Evolutionary conservation across 108 stramenopile species (phyloP), one percentile per base, ranked within the genome.

Genomic region (Cyclotella sp.): DNA sequence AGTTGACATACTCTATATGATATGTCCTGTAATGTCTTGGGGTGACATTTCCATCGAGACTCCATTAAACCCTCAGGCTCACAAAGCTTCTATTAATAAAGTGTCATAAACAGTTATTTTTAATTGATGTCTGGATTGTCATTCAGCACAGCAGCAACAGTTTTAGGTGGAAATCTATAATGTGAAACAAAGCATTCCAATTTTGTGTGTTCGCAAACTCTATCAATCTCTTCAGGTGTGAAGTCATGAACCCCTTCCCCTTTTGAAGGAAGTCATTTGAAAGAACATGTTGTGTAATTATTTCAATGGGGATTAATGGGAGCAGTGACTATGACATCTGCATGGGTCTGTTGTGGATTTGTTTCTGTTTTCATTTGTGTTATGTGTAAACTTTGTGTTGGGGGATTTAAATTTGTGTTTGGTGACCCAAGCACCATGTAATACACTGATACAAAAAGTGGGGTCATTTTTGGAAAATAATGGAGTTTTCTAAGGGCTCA

Each of bases 41-140:
- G 60, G 28, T 61, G 60, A 22, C 60, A 61, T 28, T 61, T 61
- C 60, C 60, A 61, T 29, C 60, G 30, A 29, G 60, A 61, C 60
- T 61, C 60, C 60, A 61, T 61, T 26, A 12, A 7, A 8, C 21
- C 8, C 60, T 61, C 60, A 8, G 22, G 8, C 60, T 61, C 60
- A 29, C 29, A 61, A 21, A 29, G 22, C 28, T 61, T 34, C 60
- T 28, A 61, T 28, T 28, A 61, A 61, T 61, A 34, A 29, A 61
- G 16, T 29, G 60, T 61, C 60, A 61, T 61, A 16, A 34, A 61
- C n/a, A 61, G 28, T 29, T 61, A 9, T 16, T 61, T 55, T 61
- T 61, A 21, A 29, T n/a, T n/a, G n/a, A n/a, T n/a, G n/a, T n/a
- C n/a, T n/a, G n/a, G n/a, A n/a, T n/a, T n/a, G n/a, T n/a, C 60